These are phyloP conservation scores for Thielaviopsis ethacetica DNA, from an alignment of 2,329 filamentous ascomycete species.

Conservation along the genomic window DNA sequence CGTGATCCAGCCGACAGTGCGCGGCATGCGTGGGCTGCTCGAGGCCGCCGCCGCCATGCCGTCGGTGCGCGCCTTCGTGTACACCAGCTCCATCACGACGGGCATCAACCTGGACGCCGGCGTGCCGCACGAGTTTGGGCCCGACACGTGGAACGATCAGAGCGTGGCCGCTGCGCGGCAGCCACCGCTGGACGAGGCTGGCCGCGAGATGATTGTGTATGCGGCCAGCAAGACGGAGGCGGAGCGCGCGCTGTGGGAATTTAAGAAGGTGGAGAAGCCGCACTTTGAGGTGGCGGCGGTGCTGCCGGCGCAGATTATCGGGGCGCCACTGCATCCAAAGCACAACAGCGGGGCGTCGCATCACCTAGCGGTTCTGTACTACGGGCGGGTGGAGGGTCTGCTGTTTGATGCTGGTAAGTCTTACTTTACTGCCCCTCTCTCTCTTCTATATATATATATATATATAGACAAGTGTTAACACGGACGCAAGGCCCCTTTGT, in stretches of 20 bases:
- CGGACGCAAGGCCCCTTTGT: slow-evolving; percentile 12
- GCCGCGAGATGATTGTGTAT: slow-evolving; percentile 18
- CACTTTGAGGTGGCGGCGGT: slow-evolving; percentile 13
- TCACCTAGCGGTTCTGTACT: background rate
- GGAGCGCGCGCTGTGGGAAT: slow-evolving; percentile 22
- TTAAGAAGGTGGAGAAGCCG: slow-evolving; percentile 18
- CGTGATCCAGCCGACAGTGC: slow-evolving; percentile 22
- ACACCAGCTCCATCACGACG: slow-evolving; percentile 22
- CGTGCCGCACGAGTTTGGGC: slow-evolving; percentile 12
- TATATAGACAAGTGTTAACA: too few relatives aligned
- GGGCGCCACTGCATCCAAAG: background rate
- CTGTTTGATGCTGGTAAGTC: background rate
- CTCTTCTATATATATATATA: too few relatives aligned
- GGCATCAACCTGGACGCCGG: slow-evolving; percentile 3
- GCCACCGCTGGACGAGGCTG: slow-evolving; percentile 18
- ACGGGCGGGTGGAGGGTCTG: background rate
- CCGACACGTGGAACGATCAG: slow-evolving; percentile 24
- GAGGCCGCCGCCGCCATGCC: slow-evolving; percentile 20
- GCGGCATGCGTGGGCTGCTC: slow-evolving; percentile 18
- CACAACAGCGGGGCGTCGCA: background rate
- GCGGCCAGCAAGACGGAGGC: slow-evolving; percentile 21
- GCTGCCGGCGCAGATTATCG: background rate
- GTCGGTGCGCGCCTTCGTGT: slow-evolving; percentile 24
- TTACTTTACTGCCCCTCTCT: too few relatives aligned
- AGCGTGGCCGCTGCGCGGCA: too few relatives aligned